A percentile compares a stretch with the other conserved stretches of the same genome.
Conservation (phyloP, 768 basidiomycete species). For the Calocera viscosa region DNA sequence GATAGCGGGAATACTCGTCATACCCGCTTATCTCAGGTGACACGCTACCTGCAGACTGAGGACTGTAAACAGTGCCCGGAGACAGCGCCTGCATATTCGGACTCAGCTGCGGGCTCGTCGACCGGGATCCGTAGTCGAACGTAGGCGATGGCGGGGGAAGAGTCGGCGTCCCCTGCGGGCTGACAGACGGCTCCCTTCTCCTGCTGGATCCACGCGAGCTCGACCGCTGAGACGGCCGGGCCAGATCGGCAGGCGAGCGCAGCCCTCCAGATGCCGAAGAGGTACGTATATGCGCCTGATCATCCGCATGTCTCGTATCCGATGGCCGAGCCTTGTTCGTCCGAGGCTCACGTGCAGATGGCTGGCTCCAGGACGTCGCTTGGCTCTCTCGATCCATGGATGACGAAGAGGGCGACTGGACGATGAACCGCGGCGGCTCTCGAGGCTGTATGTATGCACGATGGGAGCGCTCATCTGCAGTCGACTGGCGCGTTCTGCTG, state of each 20-base stretch:
- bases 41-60: background rate
- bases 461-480: background rate
- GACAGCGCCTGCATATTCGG: background rate
- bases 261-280: background rate
- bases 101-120: background rate
- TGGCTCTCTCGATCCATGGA: background rate
- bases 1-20: background rate
- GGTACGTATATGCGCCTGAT: conserved; percentile 4
- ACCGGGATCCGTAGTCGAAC: background rate
- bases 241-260: background rate
- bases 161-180: conserved; percentile 3
- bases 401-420: background rate
- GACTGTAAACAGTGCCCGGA: background rate
- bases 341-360: background rate
- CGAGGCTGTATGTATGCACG: background rate
- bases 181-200: background rate
- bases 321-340: background rate
- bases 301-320: background rate
- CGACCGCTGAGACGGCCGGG: background rate
- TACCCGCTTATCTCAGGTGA: background rate
- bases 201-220: background rate
- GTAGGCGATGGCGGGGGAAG: background rate
- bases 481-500: background rate
- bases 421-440: background rate
- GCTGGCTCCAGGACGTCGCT: background rate